These are phyloP conservation scores for Torulaspora pretoriensis DNA, from an alignment of 1,139 yeast species.

Conservation along the genomic window DNA sequence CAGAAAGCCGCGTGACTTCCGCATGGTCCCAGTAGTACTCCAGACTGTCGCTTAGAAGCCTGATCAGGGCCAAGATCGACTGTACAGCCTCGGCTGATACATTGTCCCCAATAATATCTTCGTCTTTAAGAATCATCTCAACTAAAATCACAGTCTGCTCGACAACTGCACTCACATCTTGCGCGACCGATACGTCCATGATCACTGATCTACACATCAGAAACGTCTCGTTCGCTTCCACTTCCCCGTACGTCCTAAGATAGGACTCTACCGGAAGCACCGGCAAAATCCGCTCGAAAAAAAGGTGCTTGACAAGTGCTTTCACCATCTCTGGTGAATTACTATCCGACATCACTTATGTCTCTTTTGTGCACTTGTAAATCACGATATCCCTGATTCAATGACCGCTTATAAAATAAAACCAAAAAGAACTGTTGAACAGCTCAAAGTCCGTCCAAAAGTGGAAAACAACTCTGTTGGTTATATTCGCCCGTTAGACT, in stretches of 20 bases:
- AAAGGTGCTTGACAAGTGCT: constrained; percentile 20
- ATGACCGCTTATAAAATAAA: too few species aligned
- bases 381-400: neutral
- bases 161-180: constrained; percentile 22
- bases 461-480: too few species aligned
- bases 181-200: constrained; percentile 24
- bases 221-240: constrained; percentile 26
- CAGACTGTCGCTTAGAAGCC: constrained; percentile 30
- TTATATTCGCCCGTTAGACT: too few species aligned
- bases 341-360: constrained; percentile 2
- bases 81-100: constrained; percentile 21
- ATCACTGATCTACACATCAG: constrained; percentile 24
- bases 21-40: constrained; percentile 31
- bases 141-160: constrained; percentile 22
- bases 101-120: constrained; percentile 16
- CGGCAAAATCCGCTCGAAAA: constrained; percentile 20
- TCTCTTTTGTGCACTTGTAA: neutral
- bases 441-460: too few species aligned
- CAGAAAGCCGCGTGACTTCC: constrained; percentile 5
- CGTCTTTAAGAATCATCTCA: constrained; percentile 23
- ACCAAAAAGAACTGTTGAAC: too few species aligned
- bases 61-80: constrained; percentile 25
- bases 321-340: constrained; percentile 14
- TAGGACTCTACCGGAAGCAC: constrained; percentile 25
- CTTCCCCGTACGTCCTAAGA: constrained; percentile 23